Conservation (phyloP, 1,284 basidiomycete species). For the Naganishia sp. region DNA sequence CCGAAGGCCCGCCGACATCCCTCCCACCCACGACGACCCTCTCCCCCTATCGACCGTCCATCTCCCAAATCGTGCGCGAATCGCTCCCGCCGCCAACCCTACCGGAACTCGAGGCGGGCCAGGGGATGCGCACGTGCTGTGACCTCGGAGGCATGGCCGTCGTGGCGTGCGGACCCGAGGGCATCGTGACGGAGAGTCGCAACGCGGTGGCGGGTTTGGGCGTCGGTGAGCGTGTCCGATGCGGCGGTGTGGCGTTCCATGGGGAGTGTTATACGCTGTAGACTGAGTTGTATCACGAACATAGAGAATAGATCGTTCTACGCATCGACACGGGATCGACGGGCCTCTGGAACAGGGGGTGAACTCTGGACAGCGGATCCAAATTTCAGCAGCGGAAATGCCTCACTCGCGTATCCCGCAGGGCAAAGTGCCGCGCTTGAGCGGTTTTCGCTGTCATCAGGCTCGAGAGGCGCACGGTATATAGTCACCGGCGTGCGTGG, state of each 20-base stretch:
- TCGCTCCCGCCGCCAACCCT: constrained; percentile 37
- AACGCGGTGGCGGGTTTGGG: constrained; percentile 45
- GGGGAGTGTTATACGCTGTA: constrained; percentile 48
- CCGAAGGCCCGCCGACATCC: constrained; percentile 33
- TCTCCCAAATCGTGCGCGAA: constrained; percentile 45
- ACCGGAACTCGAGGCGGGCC: constrained; percentile 30
- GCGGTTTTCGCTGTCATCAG: constrained; percentile 5
- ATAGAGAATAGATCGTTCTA: background rate
- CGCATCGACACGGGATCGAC: background rate
- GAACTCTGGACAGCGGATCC: constrained; percentile 14
- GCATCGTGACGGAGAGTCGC: constrained; percentile 46
- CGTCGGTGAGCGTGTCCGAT: constrained; percentile 37
- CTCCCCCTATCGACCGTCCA: constrained; percentile 43
- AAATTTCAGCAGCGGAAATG: constrained; percentile 12
- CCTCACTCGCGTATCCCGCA: constrained; percentile 2
- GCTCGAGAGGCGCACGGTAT: background rate
- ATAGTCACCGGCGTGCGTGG: background rate
- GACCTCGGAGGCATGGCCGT: constrained; percentile 44
- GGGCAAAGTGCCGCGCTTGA: background rate
- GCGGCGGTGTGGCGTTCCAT: constrained; percentile 46
- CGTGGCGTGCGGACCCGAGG: constrained; percentile 48
- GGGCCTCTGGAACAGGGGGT: background rate
- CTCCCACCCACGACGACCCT: constrained; percentile 40
- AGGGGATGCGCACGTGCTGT: constrained; percentile 27
- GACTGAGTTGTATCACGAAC: background rate